Conservation (phyloP, 106 monocot genomes). For the Dioscorea alata region DNA sequence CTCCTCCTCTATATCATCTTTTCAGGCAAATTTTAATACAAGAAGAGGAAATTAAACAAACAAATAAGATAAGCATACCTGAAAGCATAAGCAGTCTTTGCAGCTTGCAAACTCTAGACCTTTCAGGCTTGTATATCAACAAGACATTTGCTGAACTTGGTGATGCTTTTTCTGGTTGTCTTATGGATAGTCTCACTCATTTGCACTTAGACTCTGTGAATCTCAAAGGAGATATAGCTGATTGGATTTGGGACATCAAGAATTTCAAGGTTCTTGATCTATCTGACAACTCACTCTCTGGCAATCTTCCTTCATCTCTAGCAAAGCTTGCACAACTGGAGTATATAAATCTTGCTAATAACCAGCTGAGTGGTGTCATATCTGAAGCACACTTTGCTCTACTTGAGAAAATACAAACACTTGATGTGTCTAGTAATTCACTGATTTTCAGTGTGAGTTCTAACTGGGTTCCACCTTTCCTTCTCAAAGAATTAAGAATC, state of each 20-base stretch:
- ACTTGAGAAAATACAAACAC: background rate
- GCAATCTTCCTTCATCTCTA: background rate
- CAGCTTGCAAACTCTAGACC: background rate
- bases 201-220: background rate
- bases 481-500: background rate
- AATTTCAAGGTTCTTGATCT: background rate
- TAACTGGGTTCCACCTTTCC: conserved; percentile 32
- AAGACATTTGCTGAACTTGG: background rate
- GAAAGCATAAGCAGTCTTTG: background rate
- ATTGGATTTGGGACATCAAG: background rate
- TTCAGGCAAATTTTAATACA: too few relatives aligned
- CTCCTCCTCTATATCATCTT: too few relatives aligned
- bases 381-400: conserved; percentile 9
- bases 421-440: conserved; percentile 9
- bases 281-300: background rate
- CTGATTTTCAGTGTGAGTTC: conserved; percentile 7
- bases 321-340: background rate
- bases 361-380: conserved; percentile 5
- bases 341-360: background rate
- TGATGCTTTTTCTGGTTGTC: background rate
- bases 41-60: too few relatives aligned
- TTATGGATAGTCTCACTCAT: background rate
- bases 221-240: background rate
- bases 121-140: background rate
- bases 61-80: background rate